Evolutionary conservation across 1,139 yeast species (phyloP).

Genomic region (Protomyces arabidopsidicola): DNA sequence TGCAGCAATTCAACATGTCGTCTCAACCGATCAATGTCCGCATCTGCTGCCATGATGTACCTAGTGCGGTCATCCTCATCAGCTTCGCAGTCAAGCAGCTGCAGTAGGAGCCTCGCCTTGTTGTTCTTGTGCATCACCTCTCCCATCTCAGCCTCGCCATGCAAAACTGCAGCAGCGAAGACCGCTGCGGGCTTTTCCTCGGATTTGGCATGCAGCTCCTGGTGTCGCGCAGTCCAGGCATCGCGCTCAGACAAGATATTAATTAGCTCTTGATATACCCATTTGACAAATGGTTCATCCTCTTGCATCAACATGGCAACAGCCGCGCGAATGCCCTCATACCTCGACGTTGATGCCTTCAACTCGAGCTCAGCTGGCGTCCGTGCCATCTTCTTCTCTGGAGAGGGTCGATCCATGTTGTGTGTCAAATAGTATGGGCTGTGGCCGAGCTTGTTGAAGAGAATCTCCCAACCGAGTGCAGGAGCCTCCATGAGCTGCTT

Average conservation of each 20-base stretch:
- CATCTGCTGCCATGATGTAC: constrained; percentile 24
- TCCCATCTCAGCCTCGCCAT: constrained; percentile 23
- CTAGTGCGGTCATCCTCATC: constrained; percentile 8
- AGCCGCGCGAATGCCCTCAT: constrained; percentile 22
- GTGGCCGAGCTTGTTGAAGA: constrained; percentile 60
- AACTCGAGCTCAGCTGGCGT: constrained; percentile 30
- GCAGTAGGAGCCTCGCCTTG: constrained; percentile 27
- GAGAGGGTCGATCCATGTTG: constrained; percentile 50
- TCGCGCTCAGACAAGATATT: constrained; percentile 10
- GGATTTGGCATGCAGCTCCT: not conserved
- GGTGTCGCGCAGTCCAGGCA: constrained; percentile 20
- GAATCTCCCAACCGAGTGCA: constrained; percentile 58
- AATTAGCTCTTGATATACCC: constrained; percentile 22
- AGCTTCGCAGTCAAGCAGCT: constrained; percentile 17
- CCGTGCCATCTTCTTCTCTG: constrained; percentile 11
- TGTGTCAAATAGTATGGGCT: constrained; percentile 45
- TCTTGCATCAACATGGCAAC: constrained; percentile 30
- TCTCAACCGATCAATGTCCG: constrained; percentile 19
- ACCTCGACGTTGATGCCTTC: constrained; percentile 22
- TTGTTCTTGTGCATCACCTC: constrained; percentile 28
- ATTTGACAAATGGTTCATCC: constrained; percentile 26
- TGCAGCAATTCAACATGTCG: constrained; percentile 18
- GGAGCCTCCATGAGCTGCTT: constrained; percentile 52
- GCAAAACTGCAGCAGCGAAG: not conserved
- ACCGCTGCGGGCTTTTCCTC: not conserved